Conservation (phyloP, 2,329 filamentous ascomycete genomes). For the Diaporthe citri region DNA sequence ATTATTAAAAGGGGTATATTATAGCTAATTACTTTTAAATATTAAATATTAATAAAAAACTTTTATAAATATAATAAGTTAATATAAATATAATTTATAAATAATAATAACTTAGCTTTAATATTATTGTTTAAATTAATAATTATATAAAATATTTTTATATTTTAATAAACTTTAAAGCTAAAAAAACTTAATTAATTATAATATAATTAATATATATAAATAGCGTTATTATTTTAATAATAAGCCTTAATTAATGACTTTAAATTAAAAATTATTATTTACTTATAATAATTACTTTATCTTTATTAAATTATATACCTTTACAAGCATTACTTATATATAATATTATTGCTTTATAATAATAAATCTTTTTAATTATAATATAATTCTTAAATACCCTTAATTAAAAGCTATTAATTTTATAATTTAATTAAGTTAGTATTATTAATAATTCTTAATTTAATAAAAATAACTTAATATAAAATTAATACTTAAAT, state of each 20-base stretch:
- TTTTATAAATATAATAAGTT: neutral
- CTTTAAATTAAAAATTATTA: neutral
- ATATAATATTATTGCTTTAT: neutral
- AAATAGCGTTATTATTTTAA: neutral
- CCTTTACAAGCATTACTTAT: neutral
- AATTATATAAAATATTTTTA: neutral
- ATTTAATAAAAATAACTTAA: neutral
- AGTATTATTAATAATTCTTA: too few species aligned
- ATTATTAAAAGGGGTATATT: neutral
- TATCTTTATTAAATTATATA: neutral
- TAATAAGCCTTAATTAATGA: neutral
- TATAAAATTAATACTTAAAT: neutral
- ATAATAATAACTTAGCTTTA: neutral
- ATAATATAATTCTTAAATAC: too few species aligned
- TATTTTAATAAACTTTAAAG: constrained; percentile 3
- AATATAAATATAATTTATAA: neutral
- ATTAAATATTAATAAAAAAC: neutral
- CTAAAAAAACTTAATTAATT: neutral
- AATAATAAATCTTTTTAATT: too few species aligned
- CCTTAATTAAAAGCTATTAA: too few species aligned
- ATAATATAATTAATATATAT: neutral
- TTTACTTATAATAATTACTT: neutral
- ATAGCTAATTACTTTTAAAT: neutral
- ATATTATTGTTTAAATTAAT: neutral
- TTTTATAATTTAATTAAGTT: too few species aligned